Percentiles rank a stretch among this genome's conserved stretches.
Conservation (phyloP, 1,139 yeast genomes). For the Hemisphaericaspora lyxosophila region DNA sequence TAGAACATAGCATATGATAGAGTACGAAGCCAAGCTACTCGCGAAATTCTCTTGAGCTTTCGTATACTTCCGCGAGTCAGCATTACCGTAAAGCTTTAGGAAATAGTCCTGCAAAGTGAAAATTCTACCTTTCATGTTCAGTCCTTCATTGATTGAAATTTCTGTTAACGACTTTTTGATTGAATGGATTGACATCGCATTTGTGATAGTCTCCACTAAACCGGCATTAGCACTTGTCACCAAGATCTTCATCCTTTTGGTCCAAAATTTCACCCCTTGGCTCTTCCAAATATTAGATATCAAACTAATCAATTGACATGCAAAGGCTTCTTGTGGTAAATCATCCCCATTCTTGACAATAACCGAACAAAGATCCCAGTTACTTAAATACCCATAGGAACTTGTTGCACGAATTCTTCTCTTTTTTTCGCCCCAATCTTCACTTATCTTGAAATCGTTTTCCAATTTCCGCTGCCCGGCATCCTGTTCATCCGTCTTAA, state of each 20-base stretch:
- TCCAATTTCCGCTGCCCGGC: slow-evolving; percentile 93
- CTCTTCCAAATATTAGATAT: slow-evolving; percentile 82
- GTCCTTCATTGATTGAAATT: slow-evolving; percentile 63
- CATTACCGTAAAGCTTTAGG: slow-evolving; percentile 66
- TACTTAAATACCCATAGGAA: slow-evolving; percentile 77
- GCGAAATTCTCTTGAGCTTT: slow-evolving; percentile 84
- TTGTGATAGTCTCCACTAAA: slow-evolving; percentile 90
- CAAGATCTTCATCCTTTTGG: slow-evolving; percentile 85
- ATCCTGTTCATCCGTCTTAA: slow-evolving; percentile 39
- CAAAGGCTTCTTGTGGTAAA: slow-evolving; percentile 94
- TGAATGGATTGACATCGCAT: slow-evolving; percentile 90
- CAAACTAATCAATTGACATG: slow-evolving; percentile 86
- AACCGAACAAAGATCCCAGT: slow-evolving; percentile 94
- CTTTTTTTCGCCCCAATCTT: slow-evolving; percentile 86
- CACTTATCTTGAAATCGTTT: slow-evolving; percentile 88
- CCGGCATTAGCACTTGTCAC: slow-evolving; percentile 91
- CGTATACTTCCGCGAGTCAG: slow-evolving; percentile 49
- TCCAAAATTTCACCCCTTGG: slow-evolving; percentile 75
- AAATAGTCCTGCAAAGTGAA: slow-evolving; percentile 79
- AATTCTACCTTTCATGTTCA: slow-evolving; percentile 64
- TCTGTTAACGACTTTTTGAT: slow-evolving; percentile 88
- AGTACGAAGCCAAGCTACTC: slow-evolving; percentile 81
- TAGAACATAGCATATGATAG: slow-evolving; percentile 80
- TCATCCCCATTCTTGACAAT: slow-evolving; percentile 97
- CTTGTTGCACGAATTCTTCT: slow-evolving; percentile 76